Conservation (phyloP, 1,284 basidiomycete genomes). For the Leccinum fallax region DNA sequence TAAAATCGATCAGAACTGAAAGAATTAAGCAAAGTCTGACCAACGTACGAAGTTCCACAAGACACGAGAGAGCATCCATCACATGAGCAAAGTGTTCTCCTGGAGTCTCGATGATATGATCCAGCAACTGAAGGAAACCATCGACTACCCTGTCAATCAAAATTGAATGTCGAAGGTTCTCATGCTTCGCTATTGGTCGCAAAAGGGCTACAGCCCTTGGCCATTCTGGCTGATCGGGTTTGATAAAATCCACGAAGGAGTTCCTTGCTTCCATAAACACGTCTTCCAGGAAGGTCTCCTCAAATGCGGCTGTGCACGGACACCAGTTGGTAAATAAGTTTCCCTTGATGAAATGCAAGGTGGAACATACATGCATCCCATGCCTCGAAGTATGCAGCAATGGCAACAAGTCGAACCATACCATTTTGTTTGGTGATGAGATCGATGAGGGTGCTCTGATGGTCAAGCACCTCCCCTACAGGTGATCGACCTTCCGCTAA, state of each 20-base stretch:
- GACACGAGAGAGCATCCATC: conserved; percentile 18
- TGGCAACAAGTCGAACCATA: conserved; percentile 13
- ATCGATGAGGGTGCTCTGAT: conserved; percentile 10
- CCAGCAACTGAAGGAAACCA: conserved; percentile 13
- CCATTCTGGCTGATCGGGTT: conserved; percentile 17
- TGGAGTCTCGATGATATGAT: conserved; percentile 8
- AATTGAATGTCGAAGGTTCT: conserved; percentile 8
- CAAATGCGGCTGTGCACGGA: neutral
- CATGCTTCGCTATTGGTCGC: conserved; percentile 15
- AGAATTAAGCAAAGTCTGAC: neutral
- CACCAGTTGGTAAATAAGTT: neutral
- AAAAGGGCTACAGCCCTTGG: conserved; percentile 19
- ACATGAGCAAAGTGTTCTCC: conserved; percentile 18
- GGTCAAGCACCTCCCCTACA: neutral
- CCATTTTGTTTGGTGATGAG: conserved; percentile 15
- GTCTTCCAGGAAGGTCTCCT: conserved; percentile 7
- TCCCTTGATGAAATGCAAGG: neutral
- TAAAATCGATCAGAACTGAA: neutral
- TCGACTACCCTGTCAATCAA: conserved; percentile 8
- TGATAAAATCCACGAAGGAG: conserved; percentile 10
- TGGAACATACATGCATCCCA: conserved; percentile 10
- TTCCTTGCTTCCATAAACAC: conserved; percentile 13
- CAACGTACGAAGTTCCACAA: conserved; percentile 13
- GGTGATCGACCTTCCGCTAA: conserved; percentile 12
- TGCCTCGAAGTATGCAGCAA: conserved; percentile 16